Percentiles rank a stretch among this genome's conserved stretches.
phyloP scores from a whole-genome alignment of 805 yeast genomes.

The Yarrowia bubula region DNA sequence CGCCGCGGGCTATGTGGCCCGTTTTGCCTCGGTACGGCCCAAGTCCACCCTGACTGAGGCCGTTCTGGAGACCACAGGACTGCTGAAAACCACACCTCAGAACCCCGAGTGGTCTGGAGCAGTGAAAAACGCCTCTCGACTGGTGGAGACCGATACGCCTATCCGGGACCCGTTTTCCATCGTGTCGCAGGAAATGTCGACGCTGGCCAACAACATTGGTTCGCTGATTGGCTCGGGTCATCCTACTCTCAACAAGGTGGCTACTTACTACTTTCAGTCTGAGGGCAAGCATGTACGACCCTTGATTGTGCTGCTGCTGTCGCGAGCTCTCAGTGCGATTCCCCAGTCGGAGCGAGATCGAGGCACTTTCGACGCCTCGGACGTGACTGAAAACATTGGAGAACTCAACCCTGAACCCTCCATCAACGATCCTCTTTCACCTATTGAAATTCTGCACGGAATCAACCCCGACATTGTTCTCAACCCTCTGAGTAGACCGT shows the following conservation, averaged over 20 bases:
- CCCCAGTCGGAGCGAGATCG: slow-evolving; percentile 68
- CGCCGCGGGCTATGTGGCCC: neutral
- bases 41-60: slow-evolving; percentile 33
- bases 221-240: slow-evolving; percentile 87
- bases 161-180: slow-evolving; percentile 81
- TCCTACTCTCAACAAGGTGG: slow-evolving; percentile 85
- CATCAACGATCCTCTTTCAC: slow-evolving; percentile 56
- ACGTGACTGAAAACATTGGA: slow-evolving; percentile 34
- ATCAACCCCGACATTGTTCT: slow-evolving; percentile 76
- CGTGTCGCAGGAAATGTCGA: slow-evolving; percentile 91
- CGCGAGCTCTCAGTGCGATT: slow-evolving; percentile 72
- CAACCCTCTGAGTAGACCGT: slow-evolving; percentile 81
- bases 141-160: slow-evolving; percentile 41
- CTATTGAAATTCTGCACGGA: slow-evolving; percentile 81
- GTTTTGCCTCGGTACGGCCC: neutral
- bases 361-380: slow-evolving; percentile 51
- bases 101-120: slow-evolving; percentile 33
- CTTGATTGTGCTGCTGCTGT: slow-evolving; percentile 73
- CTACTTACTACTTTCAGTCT: slow-evolving; percentile 92
- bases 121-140: slow-evolving; percentile 35
- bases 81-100: slow-evolving; percentile 17
- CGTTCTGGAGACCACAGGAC: slow-evolving; percentile 28
- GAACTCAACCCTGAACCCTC: slow-evolving; percentile 36
- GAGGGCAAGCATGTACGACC: slow-evolving; percentile 97
- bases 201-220: slow-evolving; percentile 82